Evolutionary conservation across 2,329 filamentous ascomycete species (phyloP).

Genomic region (Ophiostoma perfectum): DNA sequence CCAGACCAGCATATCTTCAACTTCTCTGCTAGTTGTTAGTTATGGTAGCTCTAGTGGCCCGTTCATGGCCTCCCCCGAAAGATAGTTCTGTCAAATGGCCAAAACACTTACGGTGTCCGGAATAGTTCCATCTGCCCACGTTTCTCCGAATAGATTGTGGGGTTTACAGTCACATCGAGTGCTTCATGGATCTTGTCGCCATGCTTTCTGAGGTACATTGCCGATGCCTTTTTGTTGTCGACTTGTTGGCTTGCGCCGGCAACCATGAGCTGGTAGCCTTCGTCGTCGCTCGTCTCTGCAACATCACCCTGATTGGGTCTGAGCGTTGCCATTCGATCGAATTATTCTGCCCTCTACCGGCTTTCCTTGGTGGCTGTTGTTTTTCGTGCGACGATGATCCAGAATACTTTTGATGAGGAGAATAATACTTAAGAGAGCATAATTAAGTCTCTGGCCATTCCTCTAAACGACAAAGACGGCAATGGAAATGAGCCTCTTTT

Average conservation of each 20-base stretch:
- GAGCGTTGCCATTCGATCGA: not conserved
- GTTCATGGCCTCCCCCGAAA: too few relatives aligned
- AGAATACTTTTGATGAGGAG: too few relatives aligned
- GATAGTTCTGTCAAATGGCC: not conserved
- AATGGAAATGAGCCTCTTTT: not conserved
- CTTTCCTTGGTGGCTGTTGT: not conserved
- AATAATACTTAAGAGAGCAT: too few relatives aligned
- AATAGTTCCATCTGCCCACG: conserved; percentile 10
- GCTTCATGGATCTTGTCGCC: conserved; percentile 20
- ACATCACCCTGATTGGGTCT: not conserved
- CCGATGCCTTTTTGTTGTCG: conserved; percentile 16
- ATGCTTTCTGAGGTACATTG: conserved; percentile 13
- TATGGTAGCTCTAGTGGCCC: too few relatives aligned
- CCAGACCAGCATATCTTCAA: not conserved
- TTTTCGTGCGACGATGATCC: not conserved
- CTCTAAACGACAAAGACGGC: not conserved
- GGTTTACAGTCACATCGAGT: conserved; percentile 15
- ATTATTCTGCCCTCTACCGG: not conserved
- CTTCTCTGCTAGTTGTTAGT: not conserved
- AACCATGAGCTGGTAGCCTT: conserved; percentile 12
- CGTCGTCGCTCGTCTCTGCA: conserved; percentile 18
- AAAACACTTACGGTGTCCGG: not conserved
- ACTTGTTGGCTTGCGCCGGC: not conserved
- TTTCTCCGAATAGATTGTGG: conserved; percentile 13
- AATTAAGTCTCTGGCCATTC: too few relatives aligned